Base-by-base conservation (phyloP, 2,329 filamentous ascomycete genomes). In the Periconia digitata region DNA sequence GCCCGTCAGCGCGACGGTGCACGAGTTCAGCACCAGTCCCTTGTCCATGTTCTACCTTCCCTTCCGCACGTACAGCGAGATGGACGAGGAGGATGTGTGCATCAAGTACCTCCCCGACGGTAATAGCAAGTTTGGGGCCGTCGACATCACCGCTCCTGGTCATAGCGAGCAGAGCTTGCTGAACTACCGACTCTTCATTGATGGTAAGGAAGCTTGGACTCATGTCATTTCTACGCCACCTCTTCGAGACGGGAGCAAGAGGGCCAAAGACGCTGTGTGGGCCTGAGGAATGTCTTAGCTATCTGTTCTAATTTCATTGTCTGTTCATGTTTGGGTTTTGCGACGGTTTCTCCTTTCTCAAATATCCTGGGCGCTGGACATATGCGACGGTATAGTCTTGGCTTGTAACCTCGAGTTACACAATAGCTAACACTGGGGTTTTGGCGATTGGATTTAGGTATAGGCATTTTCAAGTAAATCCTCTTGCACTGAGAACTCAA, bases 41-140 rank as follows among this genome's bases (percentile, higher is more conserved):
- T 70, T 99, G 43, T 95, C 86, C 67, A 95, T 97, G 79, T 99
- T 99, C 67, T 96, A 94, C 59, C 81, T 94, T 4, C 94, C 94
- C 0, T 75, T 92, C 20, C 81, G 86, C 2, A 92, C 90, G 0
- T 99, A 97, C 71, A 79, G 78, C 57, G 90, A 96, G 71, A 83
- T 80, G 1, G 90, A 95, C 57, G 80, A 85, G 1, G 85, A 92
- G 59, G 94, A 97, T 72, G 83, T 96, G 10, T 80, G 86, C 66
- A 79, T 97, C 55, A 90, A 92, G 84, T 95, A 94, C 60, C 81
- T 92, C 39, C 89, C 92, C 2, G 83, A 86, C 49, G 92, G 92
- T 1, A 92, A 90, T 63, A 91, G 86, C 53, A 97, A 97, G 69
- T 92, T 96, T 70, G 90, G 90, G 1, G 83, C 85, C 0, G 79